Conservation (phyloP, 2,329 filamentous ascomycete species). For the Ophiostoma populinum region DNA sequence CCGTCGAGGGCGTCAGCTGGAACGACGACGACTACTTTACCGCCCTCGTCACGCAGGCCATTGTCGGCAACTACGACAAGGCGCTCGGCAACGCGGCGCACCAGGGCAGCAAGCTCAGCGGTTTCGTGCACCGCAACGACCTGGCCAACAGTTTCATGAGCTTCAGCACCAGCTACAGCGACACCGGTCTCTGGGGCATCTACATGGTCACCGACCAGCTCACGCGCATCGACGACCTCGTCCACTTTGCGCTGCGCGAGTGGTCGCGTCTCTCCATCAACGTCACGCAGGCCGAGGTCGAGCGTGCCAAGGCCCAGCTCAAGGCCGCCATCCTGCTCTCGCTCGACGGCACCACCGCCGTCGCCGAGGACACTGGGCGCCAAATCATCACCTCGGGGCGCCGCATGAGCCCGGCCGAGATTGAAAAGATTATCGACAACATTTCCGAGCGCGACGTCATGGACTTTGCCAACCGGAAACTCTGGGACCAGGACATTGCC, state of each 20-base stretch:
- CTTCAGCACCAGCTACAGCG: conserved; percentile 98
- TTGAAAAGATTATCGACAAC: conserved; percentile 75
- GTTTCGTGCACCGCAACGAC: conserved; percentile 82
- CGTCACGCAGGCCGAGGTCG: conserved; percentile 78
- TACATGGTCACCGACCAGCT: conserved; percentile 89
- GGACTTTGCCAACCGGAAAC: conserved; percentile 83
- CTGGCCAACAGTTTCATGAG: conserved; percentile 99
- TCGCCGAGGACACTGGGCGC: conserved; percentile 95
- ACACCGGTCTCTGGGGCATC: conserved; percentile 99
- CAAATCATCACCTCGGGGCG: conserved; percentile 96
- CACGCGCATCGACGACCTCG: conserved; percentile 78
- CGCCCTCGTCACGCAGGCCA: conserved; percentile 89
- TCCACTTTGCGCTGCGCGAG: conserved; percentile 96
- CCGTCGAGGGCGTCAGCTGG: conserved; percentile 99
- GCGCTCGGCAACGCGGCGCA: conserved; percentile 95
- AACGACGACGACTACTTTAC: conserved; percentile 99
- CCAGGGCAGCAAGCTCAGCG: conserved; percentile 95
- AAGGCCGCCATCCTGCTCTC: conserved; percentile 96
- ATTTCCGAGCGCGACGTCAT: conserved; percentile 96
- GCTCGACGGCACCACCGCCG: conserved; percentile 90
- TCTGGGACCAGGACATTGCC: conserved; percentile 96
- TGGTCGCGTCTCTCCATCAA: conserved; percentile 88
- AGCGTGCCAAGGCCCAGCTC: conserved; percentile 97
- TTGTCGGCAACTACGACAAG: conserved; percentile 99
- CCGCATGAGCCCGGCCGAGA: conserved; percentile 78